Evolutionary conservation across 2,329 filamentous ascomycete genomes (phyloP).

Genomic region (Colletotrichum godetiae): DNA sequence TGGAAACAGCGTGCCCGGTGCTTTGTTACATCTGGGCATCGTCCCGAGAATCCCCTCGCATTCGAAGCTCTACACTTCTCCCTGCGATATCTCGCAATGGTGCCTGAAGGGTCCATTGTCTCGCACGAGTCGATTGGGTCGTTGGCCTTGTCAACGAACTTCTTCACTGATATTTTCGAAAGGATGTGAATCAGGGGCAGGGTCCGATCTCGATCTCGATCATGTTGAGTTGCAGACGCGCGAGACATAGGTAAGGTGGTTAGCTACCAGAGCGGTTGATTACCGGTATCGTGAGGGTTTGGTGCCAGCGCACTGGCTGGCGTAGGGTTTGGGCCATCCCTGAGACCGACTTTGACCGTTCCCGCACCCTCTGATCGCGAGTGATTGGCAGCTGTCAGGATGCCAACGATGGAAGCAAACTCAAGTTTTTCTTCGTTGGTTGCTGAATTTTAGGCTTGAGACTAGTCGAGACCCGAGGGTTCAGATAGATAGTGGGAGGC

Average conservation of each 20-base stretch:
- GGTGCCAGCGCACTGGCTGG: background rate
- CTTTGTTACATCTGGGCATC: background rate
- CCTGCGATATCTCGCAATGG: background rate
- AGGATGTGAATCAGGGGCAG: slow-evolving; percentile 4
- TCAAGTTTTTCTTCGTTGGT: background rate
- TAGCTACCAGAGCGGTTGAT: background rate
- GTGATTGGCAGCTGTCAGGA: background rate
- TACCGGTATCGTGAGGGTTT: background rate
- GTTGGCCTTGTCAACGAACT: background rate
- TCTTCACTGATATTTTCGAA: background rate
- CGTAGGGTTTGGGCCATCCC: background rate
- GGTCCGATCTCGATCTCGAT: slow-evolving; percentile 7
- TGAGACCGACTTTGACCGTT: background rate
- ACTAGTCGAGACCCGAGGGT: background rate
- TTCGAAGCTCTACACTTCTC: slow-evolving; percentile 6
- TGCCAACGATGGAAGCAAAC: background rate
- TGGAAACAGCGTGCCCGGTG: background rate
- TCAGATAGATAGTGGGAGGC: background rate
- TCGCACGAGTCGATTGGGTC: background rate
- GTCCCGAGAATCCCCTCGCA: background rate
- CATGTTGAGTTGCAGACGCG: background rate
- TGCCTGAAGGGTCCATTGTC: background rate
- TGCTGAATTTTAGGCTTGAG: background rate
- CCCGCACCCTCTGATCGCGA: background rate
- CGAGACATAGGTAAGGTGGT: background rate